Conservation (phyloP, 345 rosid species). For the Syzygium aqueum region DNA sequence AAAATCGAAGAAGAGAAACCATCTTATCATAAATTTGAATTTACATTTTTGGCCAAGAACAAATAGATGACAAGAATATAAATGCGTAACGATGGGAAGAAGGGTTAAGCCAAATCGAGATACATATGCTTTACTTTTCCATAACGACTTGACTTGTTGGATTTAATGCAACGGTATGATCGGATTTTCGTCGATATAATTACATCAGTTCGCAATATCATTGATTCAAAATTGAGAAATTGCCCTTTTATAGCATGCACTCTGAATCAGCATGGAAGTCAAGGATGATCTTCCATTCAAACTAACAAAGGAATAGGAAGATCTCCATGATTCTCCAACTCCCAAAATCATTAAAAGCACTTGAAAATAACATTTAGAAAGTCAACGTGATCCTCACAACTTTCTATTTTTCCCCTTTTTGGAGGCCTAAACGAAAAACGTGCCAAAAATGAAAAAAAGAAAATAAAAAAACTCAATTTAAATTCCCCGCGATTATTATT, state of each 20-base stretch:
- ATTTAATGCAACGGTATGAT: too few species aligned
- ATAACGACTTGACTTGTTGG: fast-evolving
- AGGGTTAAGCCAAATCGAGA: fast-evolving
- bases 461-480: neutral
- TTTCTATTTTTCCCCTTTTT: neutral
- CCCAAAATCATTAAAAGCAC: neutral
- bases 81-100: neutral
- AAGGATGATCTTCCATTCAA: neutral
- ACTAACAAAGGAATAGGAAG: neutral
- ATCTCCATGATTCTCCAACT: neutral
- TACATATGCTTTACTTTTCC: neutral
- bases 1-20: too few species aligned
- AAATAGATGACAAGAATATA: too few species aligned
- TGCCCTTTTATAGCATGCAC: neutral
- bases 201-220: fast-evolving
- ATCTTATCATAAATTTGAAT: neutral
- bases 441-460: neutral
- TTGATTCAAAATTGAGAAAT: fast-evolving
- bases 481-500: neutral
- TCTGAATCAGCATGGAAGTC: neutral
- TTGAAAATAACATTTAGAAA: neutral
- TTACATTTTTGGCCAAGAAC: fast-evolving
- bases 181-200: fast-evolving
- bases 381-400: neutral
- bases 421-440: neutral